Percentiles rank a stretch among this genome's conserved stretches.
Conservation (phyloP, 768 basidiomycete genomes). For the Xanthoconium purpureum region DNA sequence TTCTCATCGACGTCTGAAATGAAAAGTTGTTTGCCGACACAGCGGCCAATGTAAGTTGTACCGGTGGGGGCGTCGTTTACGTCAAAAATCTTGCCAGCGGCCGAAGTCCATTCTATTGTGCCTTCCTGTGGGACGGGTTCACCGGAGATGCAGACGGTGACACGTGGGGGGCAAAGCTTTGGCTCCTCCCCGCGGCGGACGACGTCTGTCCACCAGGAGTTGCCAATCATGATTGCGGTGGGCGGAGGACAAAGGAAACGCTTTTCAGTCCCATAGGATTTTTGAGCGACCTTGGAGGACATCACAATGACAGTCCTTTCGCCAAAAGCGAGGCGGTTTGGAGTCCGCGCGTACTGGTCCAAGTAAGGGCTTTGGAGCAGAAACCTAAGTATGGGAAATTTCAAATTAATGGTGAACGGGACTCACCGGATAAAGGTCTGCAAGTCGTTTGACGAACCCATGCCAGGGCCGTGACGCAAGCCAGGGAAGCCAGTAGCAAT, state of each 20-base stretch:
- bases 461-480: conserved; percentile 57
- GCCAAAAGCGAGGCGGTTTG: conserved; percentile 85
- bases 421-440: conserved; percentile 77
- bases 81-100: conserved; percentile 82
- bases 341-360: conserved; percentile 80
- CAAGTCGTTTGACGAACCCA: conserved; percentile 66
- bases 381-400: conserved; percentile 13
- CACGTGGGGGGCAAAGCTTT: conserved; percentile 72
- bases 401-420: conserved; percentile 17
- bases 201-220: conserved; percentile 90
- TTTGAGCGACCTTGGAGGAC: conserved; percentile 97
- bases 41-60: conserved; percentile 88
- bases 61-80: conserved; percentile 73
- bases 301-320: conserved; percentile 94
- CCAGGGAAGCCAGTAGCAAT: conserved; percentile 62
- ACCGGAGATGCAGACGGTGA: conserved; percentile 89
- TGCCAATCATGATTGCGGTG: conserved; percentile 90
- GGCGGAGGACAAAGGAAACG: conserved; percentile 93
- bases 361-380: conserved; percentile 60
- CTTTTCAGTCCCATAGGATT: conserved; percentile 95
- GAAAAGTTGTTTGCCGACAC: conserved; percentile 91
- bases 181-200: conserved; percentile 71
- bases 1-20: conserved; percentile 94
- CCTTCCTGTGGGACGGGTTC: conserved; percentile 85
- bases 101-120: conserved; percentile 82